Conservation (phyloP, 202 grass and related monocot genomes). For the Dendrocalamus latiflorus region DNA sequence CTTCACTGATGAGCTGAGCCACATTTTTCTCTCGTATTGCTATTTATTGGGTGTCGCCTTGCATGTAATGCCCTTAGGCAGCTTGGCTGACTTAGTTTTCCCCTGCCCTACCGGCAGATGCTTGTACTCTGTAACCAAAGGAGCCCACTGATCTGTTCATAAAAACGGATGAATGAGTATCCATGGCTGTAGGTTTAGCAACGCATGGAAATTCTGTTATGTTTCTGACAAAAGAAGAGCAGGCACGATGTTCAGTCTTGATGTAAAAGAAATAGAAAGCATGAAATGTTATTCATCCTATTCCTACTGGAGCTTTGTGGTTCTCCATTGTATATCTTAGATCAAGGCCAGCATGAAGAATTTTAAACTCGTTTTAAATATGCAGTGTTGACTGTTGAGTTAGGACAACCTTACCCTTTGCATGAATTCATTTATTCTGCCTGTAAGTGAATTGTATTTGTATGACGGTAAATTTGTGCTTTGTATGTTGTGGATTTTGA, state of each 20-base stretch:
- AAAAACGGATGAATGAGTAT: conserved; percentile 1
- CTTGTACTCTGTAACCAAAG: conserved; percentile 23
- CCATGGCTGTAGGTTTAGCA: not conserved
- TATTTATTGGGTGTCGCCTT: conserved; percentile 35
- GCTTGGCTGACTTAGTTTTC: conserved; percentile 37
- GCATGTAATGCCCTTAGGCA: conserved; percentile 16
- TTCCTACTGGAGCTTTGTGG: not conserved
- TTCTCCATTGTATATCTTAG: not conserved
- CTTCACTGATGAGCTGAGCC: conserved; percentile 27
- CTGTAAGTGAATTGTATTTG: too few species aligned
- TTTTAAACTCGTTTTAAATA: too few species aligned
- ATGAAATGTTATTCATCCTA: not conserved
- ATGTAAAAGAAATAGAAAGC: not conserved
- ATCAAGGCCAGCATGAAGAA: too few species aligned
- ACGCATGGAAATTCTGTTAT: not conserved
- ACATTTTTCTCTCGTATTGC: not conserved
- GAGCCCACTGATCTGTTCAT: not conserved
- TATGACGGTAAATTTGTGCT: too few species aligned
- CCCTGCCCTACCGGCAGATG: conserved; percentile 22
- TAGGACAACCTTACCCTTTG: too few species aligned
- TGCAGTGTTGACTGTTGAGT: too few species aligned
- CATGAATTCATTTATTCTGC: too few species aligned
- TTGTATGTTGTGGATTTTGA: too few species aligned
- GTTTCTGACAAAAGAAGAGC: not conserved
- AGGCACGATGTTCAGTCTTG: not conserved